Evolutionary conservation across 257 asterid species (phyloP).

Genomic region (Euphrasia confusa): DNA sequence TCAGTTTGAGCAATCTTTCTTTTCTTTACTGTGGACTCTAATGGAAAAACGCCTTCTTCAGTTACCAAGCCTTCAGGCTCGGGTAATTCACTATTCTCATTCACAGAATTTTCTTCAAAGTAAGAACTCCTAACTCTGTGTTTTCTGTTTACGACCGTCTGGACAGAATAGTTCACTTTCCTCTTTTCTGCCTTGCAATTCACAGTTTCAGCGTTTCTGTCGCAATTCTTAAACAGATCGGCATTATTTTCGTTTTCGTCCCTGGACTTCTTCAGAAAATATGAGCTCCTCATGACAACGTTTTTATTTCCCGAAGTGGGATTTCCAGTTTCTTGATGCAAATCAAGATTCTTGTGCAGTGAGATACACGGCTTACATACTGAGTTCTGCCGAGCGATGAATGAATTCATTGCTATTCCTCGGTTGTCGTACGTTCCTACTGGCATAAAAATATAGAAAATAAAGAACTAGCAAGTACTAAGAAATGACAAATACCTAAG

Average conservation of each 20-base stretch:
- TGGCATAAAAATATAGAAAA: slow-evolving; percentile 2
- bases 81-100: slow-evolving; percentile 16
- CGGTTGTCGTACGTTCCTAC: slow-evolving; percentile 34
- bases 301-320: slow-evolving; percentile 27
- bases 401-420: slow-evolving; percentile 14
- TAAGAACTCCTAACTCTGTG: slow-evolving; percentile 20
- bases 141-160: slow-evolving; percentile 26
- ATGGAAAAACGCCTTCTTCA: slow-evolving; percentile 8
- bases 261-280: slow-evolving; percentile 44
- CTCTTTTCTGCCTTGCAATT: slow-evolving; percentile 27
- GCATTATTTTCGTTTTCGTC: slow-evolving; percentile 27
- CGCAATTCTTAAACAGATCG: slow-evolving; percentile 19
- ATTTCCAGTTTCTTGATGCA: slow-evolving; percentile 33
- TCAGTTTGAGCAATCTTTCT: slow-evolving; percentile 46
- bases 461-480: not conserved
- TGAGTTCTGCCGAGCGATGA: slow-evolving; percentile 30
- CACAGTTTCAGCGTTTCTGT: slow-evolving; percentile 11
- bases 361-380: slow-evolving; percentile 58
- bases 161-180: slow-evolving; percentile 21
- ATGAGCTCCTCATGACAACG: slow-evolving; percentile 47
- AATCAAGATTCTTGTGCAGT: slow-evolving; percentile 44
- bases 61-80: slow-evolving; percentile 28
- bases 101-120: slow-evolving; percentile 26
- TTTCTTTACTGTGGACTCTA: slow-evolving; percentile 36
- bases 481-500: not conserved